phyloP scores from a whole-genome alignment of 305 asterid genomes.

The Rubia tinctorum region DNA sequence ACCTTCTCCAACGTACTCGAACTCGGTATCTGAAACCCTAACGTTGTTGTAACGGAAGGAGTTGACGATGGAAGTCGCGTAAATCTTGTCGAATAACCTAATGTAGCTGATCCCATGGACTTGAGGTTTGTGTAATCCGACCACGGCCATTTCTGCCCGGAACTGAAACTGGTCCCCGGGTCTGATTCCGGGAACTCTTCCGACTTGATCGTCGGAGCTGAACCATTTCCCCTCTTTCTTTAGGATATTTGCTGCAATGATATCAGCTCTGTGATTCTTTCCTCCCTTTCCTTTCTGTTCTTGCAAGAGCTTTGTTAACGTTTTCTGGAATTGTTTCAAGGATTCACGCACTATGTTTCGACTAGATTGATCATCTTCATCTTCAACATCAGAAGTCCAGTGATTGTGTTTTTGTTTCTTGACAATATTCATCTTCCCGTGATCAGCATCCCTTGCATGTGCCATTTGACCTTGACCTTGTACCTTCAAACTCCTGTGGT shows the following conservation, averaged over 20 bases:
- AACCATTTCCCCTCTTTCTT: slow-evolving; percentile 21
- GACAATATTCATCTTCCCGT: background rate
- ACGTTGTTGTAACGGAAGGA: slow-evolving; percentile 33
- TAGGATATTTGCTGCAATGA: slow-evolving; percentile 25
- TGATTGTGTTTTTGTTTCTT: background rate
- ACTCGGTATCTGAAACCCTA: background rate
- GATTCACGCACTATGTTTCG: background rate
- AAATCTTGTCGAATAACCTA: background rate
- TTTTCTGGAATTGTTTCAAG: background rate
- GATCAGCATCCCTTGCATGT: background rate
- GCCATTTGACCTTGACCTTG: background rate
- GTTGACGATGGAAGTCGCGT: slow-evolving; percentile 23
- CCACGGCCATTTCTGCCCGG: slow-evolving; percentile 24
- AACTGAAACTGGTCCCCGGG: slow-evolving; percentile 27
- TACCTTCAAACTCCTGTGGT: no score
- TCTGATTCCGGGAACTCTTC: slow-evolving; percentile 25
- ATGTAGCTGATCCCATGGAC: slow-evolving; percentile 18
- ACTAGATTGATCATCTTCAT: background rate
- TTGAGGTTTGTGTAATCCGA: slow-evolving; percentile 21
- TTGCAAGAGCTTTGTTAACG: background rate
- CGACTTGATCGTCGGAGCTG: slow-evolving; percentile 12
- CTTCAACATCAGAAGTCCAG: background rate
- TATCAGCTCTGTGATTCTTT: background rate
- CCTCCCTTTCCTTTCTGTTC: background rate
- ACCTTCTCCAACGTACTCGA: slow-evolving; percentile 27